Evolutionary conservation across 1,139 yeast species (phyloP).

Genomic region (Kodamaea derodonti): DNA sequence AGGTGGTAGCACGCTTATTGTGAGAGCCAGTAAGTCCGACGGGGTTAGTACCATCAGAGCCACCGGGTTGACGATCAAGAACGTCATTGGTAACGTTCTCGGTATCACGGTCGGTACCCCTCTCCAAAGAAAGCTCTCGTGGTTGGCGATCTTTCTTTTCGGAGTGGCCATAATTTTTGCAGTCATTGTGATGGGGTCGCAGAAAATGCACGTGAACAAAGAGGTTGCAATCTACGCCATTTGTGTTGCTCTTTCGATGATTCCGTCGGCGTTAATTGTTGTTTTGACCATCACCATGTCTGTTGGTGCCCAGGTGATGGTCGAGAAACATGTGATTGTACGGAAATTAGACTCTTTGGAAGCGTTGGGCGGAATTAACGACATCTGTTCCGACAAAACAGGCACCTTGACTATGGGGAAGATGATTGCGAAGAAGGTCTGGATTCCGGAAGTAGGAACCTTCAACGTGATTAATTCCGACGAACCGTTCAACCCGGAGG

Average conservation of each 20-base stretch:
- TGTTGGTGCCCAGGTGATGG: slow-evolving; percentile 49
- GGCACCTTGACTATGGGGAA: slow-evolving; percentile 52
- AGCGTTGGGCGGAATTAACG: slow-evolving; percentile 49
- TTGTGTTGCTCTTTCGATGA: slow-evolving; percentile 49
- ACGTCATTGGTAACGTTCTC: slow-evolving; percentile 30
- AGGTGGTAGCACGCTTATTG: slow-evolving; percentile 22
- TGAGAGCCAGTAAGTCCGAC: slow-evolving; percentile 21
- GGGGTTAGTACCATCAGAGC: slow-evolving; percentile 50
- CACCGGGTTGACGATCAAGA: slow-evolving; percentile 37
- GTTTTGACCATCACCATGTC: slow-evolving; percentile 51
- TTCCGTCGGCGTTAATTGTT: slow-evolving; percentile 54
- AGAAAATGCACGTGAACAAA: slow-evolving; percentile 33
- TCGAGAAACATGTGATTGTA: slow-evolving; percentile 40
- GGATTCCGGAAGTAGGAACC: slow-evolving; percentile 36
- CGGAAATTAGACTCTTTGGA: slow-evolving; percentile 44
- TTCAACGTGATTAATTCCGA: slow-evolving; percentile 28
- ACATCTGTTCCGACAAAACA: slow-evolving; percentile 52
- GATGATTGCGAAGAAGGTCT: slow-evolving; percentile 41
- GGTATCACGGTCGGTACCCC: slow-evolving; percentile 41
- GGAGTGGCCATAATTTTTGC: slow-evolving; percentile 38
- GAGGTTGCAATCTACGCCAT: slow-evolving; percentile 40
- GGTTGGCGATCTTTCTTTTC: slow-evolving; percentile 40
- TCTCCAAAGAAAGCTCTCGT: slow-evolving; percentile 41
- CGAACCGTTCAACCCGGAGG: slow-evolving; percentile 41
- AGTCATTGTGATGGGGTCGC: slow-evolving; percentile 37